Conservation (phyloP, 345 rosid species). For the Limnanthes douglasii region DNA sequence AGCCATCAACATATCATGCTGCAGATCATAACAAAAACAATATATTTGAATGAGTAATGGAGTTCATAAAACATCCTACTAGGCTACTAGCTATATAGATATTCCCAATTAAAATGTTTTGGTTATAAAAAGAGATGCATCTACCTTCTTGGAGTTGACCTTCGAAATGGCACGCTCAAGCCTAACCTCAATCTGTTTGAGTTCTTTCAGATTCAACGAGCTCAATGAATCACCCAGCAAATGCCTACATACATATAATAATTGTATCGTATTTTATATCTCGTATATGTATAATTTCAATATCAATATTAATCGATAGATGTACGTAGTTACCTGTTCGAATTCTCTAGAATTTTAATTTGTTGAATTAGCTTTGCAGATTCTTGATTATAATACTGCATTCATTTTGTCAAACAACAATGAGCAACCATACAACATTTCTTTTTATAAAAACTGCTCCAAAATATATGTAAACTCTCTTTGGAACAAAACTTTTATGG, state of each 20-base stretch:
- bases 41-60: constrained; percentile 3
- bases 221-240: constrained; percentile 88
- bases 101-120: neutral
- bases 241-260: constrained; percentile 32
- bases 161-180: constrained; percentile 89
- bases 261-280: constrained; percentile 1
- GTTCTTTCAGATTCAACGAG: constrained; percentile 68
- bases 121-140: constrained; percentile 1
- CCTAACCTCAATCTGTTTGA: constrained; percentile 88
- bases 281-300: no score
- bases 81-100: neutral
- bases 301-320: neutral
- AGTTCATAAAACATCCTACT: neutral
- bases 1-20: constrained; percentile 92
- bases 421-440: neutral
- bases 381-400: constrained; percentile 97
- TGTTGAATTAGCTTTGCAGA: constrained; percentile 89
- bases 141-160: constrained; percentile 95
- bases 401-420: no score
- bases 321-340: constrained; percentile 47
- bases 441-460: no score
- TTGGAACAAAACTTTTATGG: no score
- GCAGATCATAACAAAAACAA: constrained; percentile 11
- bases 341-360: constrained; percentile 81
- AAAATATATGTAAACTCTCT: no score